Base-by-base conservation (phyloP, 1,284 basidiomycete species). In the Ustilago bromivora region DNA sequence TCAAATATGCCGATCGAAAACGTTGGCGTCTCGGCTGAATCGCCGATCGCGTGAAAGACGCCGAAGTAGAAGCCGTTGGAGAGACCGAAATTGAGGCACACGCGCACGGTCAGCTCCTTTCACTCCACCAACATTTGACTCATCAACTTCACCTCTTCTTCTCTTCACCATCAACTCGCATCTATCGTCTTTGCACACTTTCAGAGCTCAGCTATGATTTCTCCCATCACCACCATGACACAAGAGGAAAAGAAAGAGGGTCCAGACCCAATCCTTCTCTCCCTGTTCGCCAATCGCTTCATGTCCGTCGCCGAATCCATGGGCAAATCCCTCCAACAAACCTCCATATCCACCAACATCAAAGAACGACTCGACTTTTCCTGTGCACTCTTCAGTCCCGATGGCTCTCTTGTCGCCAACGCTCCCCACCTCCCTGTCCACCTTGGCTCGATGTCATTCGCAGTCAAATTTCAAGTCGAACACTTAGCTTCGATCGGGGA, bases 221-320 rank as follows among this genome's bases (percentile, higher is more conserved):
- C 40, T 17, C 40, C n/a, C 13, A 35, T 34, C n/a, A 43, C 43
- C 49, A 60, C 36, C 10, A 75, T 59, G 65, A 47, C 53, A 10
- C 35, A 32, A 4, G 62, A 61, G 41, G 31, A 36, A 34, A 57
- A 74, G 46, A 31, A 53, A 23, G 65, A 72, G 54, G 91, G 71
- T 0, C 76, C 93, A 9, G 94, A 96, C 85, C 93, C 94, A 1
- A 94, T 96, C 78, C 87, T 95, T 41, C 89, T 96, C 62, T 94
- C 94, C 0, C 90, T 96, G 35, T 96, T 96, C 81, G 93, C 93
- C 31, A 95, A 96, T 83, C 91, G 94, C 61, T 95, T 95, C 88
- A 95, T 95, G 93, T 92, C 92, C 82, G 92, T 95, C 11, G 94
- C 94, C 6, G 93, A 96, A 86, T 94, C 94, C 4, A 96, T 96